Base-by-base conservation (phyloP, 768 basidiomycete genomes). In the Filobasidium floriforme region DNA sequence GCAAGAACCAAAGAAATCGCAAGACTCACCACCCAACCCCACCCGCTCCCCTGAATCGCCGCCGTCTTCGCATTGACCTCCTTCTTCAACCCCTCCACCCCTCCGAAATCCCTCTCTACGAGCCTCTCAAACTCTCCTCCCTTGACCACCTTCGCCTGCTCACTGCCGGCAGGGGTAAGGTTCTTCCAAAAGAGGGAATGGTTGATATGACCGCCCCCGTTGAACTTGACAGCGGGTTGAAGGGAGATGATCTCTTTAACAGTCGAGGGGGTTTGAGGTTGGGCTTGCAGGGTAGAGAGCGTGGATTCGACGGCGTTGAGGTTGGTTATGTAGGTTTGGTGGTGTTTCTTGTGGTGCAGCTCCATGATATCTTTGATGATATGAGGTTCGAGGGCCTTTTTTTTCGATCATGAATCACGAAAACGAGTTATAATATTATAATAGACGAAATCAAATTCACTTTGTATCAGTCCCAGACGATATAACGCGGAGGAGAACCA, bases 101-200 rank as follows among this genome's bases (percentile, higher is more conserved):
- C 81, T 62, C 90, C 90, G 72, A 87, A 97, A 41, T 82, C 76
- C 54, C 63, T 66, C 43, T 75, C 66, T 63, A 77, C 68, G 44
- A 70, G 68, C 24, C 81, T 71, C 7, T 77, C 76, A 72, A 94
- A 86, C 54, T 87, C 86, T 0, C 79, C 67, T 79, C 87, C 89
- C 75, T 92, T 82, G 15, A 85, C 82, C 24, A 77, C 69, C 74
- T 85, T n/a, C n/a, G n/a, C n/a, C n/a, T 85, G 70, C 81, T 77
- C 71, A 82, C 81, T 18, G 75, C 89, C 89, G 29, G 85, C 73
- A 1, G 89, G 89, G 1, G 90, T 87, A 63, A 96, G 83, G 83
- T 92, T 93, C 81, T 85, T 88, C 93, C 93, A 96, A 84, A 97
- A 97, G 66, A 93, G 86, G 61, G 91, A 89, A 82, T 92, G 90